Evolutionary conservation across 495 filamentous ascomycete species (phyloP), one percentile per base, ranked within the genome.

Genomic region (Hypoxylon perforatum): DNA sequence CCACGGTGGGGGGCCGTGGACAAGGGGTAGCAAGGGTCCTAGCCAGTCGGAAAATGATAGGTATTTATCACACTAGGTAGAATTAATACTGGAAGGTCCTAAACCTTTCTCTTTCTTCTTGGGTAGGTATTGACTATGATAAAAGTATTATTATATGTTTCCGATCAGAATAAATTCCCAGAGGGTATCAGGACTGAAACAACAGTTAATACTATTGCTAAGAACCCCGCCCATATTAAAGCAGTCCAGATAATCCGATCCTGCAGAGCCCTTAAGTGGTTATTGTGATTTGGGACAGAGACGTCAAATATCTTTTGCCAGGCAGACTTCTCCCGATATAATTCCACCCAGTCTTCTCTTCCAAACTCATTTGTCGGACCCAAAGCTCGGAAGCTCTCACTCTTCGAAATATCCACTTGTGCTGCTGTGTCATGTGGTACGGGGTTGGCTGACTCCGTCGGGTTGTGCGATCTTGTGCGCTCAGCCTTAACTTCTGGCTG

Each of bases 241-340:
- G 86, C 77, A 56, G 85, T 80, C 19, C 87, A 61, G 44, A 90
- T 85, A 47, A 85, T 86, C 14, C 81, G 85, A 68, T 91, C 87
- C 75, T 91, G 90, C 56, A 91, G 81, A 75, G 86, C 78, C 33
- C 84, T 80, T 47, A 92, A 70, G 47, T 84, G 84, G 14, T 83
- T 82, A 66, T 90, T 88, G 72, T 87, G 80, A 45, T 89, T 85
- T 77, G 82, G 86, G 35, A 86, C 76, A 59, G 87, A 83, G 38
- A 80, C 81, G 54, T 88, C 87, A 71, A 90, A 89, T 49, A 91
- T 69, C 76, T 85, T 90, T 36, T 84, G 77, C 65, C 86, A 60
- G 50, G 89, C 22, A 52, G 84, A 83, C 64, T 86, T 82, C 63
- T 80, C 80, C 41, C 82, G 72, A 73, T 92, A 90, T 59, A 79